Conservation (phyloP, 805 yeast species). For the Metschnikowia anglica region DNA sequence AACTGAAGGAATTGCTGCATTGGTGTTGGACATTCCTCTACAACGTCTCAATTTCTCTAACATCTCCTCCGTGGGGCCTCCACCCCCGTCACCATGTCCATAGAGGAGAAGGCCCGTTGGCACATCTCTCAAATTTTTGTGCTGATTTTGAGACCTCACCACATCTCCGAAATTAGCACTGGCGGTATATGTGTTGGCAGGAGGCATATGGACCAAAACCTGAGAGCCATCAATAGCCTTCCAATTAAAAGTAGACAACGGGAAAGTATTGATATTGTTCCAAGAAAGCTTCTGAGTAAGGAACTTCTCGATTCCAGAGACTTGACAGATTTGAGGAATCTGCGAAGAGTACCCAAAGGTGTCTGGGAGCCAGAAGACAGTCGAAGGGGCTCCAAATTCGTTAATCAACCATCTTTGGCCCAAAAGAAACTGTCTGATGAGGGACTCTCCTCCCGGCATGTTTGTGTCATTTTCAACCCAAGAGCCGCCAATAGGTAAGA, state of each 20-base stretch:
- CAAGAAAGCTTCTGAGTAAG: slow-evolving; percentile 93
- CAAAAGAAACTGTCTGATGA: slow-evolving; percentile 80
- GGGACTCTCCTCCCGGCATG: slow-evolving; percentile 90
- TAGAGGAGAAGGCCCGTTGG: slow-evolving; percentile 79
- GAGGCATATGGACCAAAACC: slow-evolving; percentile 96
- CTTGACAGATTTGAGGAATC: slow-evolving; percentile 86
- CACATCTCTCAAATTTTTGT: slow-evolving; percentile 77
- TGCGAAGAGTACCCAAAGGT: slow-evolving; percentile 96
- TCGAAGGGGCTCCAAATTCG: slow-evolving; percentile 74
- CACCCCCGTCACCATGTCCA: slow-evolving; percentile 98
- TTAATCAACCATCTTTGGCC: slow-evolving; percentile 86
- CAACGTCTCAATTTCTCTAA: slow-evolving; percentile 88
- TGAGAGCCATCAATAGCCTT: slow-evolving; percentile 92
- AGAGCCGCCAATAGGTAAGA: slow-evolving; percentile 91
- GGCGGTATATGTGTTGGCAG: slow-evolving; percentile 94
- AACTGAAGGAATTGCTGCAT: slow-evolving; percentile 78
- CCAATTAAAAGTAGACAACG: slow-evolving; percentile 92
- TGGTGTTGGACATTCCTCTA: slow-evolving; percentile 80
- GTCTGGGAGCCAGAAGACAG: slow-evolving; percentile 93
- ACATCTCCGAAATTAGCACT: slow-evolving; percentile 93
- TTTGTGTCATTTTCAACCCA: slow-evolving; percentile 99
- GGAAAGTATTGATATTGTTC: slow-evolving; percentile 92
- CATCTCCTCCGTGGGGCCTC: slow-evolving; percentile 95
- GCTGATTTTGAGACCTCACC: slow-evolving; percentile 71
- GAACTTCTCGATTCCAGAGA: slow-evolving; percentile 82